These are phyloP conservation scores for Quercus tomentella DNA, from an alignment of 331 rosid genomes.

Conservation along the genomic window DNA sequence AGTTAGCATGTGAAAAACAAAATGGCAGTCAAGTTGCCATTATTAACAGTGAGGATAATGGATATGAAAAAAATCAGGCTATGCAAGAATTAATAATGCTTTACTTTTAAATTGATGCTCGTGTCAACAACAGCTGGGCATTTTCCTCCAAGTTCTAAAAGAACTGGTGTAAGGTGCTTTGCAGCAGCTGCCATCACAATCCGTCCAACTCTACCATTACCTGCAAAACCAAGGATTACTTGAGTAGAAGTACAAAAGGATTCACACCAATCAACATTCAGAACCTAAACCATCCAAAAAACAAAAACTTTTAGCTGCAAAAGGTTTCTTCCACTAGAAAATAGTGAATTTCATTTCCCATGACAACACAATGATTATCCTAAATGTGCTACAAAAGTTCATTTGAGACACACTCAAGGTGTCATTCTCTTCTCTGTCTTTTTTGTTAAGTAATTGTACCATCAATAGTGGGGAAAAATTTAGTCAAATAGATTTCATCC, in stretches of 20 bases:
- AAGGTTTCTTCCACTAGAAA: neutral
- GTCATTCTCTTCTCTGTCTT: neutral
- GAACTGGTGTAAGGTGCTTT: slow-evolving; percentile 95
- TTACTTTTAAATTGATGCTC: slow-evolving; percentile 58
- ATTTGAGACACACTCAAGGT: neutral
- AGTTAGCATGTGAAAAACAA: slow-evolving; percentile 16
- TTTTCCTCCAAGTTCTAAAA: slow-evolving; percentile 98
- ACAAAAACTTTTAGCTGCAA: neutral
- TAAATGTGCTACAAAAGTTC: neutral
- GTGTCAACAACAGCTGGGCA: slow-evolving; percentile 86
- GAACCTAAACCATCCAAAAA: neutral
- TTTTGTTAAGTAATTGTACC: too few species aligned
- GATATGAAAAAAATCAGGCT: neutral
- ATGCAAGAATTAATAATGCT: neutral
- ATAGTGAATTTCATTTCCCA: neutral
- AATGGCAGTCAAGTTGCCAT: neutral
- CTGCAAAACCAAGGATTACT: slow-evolving; percentile 35
- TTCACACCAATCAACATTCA: neutral
- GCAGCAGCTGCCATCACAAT: slow-evolving; percentile 97
- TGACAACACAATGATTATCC: neutral
- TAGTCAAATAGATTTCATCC: too few species aligned
- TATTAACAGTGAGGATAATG: neutral
- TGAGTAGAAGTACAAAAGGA: neutral
- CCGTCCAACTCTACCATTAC: slow-evolving; percentile 78
- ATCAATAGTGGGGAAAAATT: too few species aligned